Conservation (phyloP, 2,329 filamentous ascomycete species). For the Fusarium beomiforme region DNA sequence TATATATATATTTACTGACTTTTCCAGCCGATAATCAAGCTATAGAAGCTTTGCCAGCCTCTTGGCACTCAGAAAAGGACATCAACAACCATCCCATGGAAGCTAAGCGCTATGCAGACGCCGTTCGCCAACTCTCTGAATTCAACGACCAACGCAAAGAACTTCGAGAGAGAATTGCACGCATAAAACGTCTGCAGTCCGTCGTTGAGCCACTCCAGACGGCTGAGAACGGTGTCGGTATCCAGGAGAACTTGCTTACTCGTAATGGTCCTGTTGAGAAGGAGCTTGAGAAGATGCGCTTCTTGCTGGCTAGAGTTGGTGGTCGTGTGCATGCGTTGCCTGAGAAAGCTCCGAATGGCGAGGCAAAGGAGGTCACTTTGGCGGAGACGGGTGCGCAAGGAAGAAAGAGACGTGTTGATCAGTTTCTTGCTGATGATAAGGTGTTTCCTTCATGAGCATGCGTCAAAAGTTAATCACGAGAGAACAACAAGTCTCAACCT, state of each 20-base stretch:
- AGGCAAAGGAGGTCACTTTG: conserved; percentile 12
- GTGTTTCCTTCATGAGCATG: conserved; percentile 37
- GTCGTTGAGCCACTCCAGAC: conserved; percentile 57
- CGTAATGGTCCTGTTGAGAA: conserved; percentile 71
- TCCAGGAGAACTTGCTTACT: conserved; percentile 75
- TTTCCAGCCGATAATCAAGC: conserved; percentile 52
- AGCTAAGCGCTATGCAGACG: conserved; percentile 61
- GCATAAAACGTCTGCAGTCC: conserved; percentile 59
- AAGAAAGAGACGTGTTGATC: conserved; percentile 41
- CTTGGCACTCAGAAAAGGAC: conserved; percentile 58
- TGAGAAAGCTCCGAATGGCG: neutral
- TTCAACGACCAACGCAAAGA: conserved; percentile 55
- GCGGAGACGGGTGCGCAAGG: conserved; percentile 18
- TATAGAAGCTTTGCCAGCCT: conserved; percentile 58
- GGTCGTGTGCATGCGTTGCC: conserved; percentile 57
- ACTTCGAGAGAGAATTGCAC: conserved; percentile 54
- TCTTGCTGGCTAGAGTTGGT: conserved; percentile 68
- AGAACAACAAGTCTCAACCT: neutral
- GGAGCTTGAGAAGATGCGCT: conserved; percentile 73
- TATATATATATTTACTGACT: too few relatives aligned
- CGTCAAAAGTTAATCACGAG: too few relatives aligned
- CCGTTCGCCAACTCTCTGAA: conserved; percentile 58
- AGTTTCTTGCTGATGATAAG: conserved; percentile 39
- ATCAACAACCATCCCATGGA: conserved; percentile 54
- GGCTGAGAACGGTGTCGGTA: conserved; percentile 46